These are phyloP conservation scores for Mycena latifolia DNA, from an alignment of 768 basidiomycete species.

Conservation along the genomic window DNA sequence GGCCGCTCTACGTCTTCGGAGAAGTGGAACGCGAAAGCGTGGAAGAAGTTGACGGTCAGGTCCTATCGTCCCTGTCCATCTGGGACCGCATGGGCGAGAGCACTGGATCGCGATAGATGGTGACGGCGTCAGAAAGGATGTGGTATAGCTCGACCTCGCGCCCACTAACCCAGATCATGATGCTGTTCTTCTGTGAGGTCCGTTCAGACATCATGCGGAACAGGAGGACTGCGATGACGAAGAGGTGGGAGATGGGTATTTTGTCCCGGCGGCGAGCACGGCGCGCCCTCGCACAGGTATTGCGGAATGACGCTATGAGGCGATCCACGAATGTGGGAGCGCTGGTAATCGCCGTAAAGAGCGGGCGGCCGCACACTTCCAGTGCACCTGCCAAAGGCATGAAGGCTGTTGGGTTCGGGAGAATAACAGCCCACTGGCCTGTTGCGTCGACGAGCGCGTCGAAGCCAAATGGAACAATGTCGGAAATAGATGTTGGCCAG, in stretches of 20 bases:
- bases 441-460: neutral
- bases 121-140: conserved; percentile 2
- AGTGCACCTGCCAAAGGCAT: neutral
- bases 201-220: conserved; percentile 2
- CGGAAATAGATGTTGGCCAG: conserved; percentile 1
- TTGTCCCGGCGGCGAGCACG: neutral
- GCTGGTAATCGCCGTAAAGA: conserved; percentile 1
- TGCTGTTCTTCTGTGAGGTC: conserved; percentile 6
- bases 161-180: conserved; percentile 5
- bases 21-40: conserved; percentile 7
- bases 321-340: neutral
- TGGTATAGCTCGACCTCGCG: neutral
- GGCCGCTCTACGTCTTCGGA: neutral
- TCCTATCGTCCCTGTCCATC: neutral
- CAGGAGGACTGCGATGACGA: neutral
- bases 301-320: neutral
- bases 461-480: neutral
- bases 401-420: neutral
- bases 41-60: neutral
- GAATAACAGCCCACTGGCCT: neutral
- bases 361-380: neutral
- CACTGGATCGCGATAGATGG: neutral
- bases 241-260: neutral
- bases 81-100: neutral
- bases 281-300: neutral